Percentiles rank a stretch among this genome's conserved stretches.
Conservation (phyloP, 345 rosid genomes). For the Eutrema japonicum region DNA sequence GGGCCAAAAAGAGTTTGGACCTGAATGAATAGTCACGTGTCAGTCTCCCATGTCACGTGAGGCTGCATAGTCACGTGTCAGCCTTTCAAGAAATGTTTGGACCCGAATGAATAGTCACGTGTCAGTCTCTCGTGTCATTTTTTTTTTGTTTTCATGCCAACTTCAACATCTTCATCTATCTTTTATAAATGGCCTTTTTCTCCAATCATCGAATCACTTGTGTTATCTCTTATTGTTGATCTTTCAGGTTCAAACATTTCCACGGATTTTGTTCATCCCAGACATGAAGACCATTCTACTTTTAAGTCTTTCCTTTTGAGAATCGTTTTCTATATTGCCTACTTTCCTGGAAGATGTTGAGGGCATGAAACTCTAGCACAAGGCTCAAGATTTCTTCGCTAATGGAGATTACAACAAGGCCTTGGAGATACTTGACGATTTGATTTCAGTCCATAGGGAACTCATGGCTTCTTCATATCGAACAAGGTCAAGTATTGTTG, state of each 20-base stretch:
- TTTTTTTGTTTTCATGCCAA: no score
- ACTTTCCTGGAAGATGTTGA: background rate
- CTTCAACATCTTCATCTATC: no score
- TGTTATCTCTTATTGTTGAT: background rate
- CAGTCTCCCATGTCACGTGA: background rate
- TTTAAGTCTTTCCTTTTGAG: background rate
- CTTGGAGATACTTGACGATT: background rate
- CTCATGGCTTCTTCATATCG: background rate
- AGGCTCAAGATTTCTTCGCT: background rate
- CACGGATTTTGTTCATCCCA: no score
- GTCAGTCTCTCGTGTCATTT: no score
- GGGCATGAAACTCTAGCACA: background rate
- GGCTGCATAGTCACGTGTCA: no score
- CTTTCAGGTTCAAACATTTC: background rate
- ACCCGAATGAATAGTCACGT: no score
- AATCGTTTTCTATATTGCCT: background rate
- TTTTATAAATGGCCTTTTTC: no score
- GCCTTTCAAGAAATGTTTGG: no score
- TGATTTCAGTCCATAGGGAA: background rate
- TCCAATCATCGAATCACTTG: background rate
- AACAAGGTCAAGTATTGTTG: background rate
- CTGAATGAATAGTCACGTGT: background rate
- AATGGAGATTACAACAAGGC: slow-evolving; percentile 2
- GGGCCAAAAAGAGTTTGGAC: no score
- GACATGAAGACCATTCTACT: background rate